phyloP scores from a whole-genome alignment of 768 basidiomycete genomes.

The Kwoniella bestiolae region DNA sequence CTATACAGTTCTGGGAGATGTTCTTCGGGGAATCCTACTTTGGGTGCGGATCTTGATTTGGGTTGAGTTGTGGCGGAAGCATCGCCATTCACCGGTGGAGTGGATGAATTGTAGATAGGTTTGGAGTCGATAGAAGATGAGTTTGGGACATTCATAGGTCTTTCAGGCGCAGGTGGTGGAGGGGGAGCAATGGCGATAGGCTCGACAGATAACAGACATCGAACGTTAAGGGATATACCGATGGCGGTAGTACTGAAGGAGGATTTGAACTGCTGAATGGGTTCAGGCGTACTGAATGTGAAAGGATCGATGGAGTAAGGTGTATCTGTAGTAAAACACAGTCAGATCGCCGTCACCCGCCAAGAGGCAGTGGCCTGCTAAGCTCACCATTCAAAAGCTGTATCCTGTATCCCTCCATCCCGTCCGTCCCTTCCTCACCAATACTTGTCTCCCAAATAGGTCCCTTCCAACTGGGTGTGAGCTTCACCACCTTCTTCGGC shows the following conservation, averaged over 20 bases:
- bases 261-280: constrained; percentile 33
- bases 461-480: constrained; percentile 80
- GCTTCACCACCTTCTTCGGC: constrained; percentile 71
- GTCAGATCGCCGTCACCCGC: not conserved
- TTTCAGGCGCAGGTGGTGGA: constrained; percentile 1
- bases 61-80: not conserved
- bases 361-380: no score
- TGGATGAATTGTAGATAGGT: constrained; percentile 2
- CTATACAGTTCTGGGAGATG: constrained; percentile 47
- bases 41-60: constrained; percentile 30
- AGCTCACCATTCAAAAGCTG: constrained; percentile 80
- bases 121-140: constrained; percentile 9
- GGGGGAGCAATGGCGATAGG: not conserved
- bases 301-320: constrained; percentile 54
- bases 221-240: constrained; percentile 26
- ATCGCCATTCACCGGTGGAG: constrained; percentile 11
- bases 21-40: constrained; percentile 42
- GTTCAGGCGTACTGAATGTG: constrained; percentile 37
- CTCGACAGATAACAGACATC: constrained; percentile 33
- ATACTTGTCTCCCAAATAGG: constrained; percentile 77
- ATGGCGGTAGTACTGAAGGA: constrained; percentile 36
- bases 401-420: constrained; percentile 75
- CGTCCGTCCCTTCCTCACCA: constrained; percentile 70
- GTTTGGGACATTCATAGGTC: not conserved
- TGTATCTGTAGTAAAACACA: constrained; percentile 35